Conservation (phyloP, 768 basidiomycete species). For the Pisolithus marmoratus region DNA sequence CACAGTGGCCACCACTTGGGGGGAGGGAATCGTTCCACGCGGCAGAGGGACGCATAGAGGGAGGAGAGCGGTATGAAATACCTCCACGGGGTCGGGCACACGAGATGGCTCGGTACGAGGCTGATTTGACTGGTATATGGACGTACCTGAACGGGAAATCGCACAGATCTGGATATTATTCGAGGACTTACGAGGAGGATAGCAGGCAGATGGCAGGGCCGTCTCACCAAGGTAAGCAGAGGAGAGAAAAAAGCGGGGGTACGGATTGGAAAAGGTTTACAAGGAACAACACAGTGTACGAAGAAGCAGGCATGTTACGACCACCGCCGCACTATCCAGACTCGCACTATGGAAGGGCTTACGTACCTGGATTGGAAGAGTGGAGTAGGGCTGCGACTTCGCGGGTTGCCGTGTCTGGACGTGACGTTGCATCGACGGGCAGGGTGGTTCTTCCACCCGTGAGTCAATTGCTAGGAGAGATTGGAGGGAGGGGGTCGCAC, state of each 20-base stretch:
- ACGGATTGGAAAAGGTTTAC: slow-evolving; percentile 7
- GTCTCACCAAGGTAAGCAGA: slow-evolving; percentile 18
- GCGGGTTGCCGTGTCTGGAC: slow-evolving; percentile 5
- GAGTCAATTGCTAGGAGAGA: slow-evolving; percentile 17
- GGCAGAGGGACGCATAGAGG: slow-evolving; percentile 13
- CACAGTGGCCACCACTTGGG: slow-evolving; percentile 20
- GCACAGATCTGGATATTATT: not conserved
- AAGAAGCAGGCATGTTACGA: slow-evolving; percentile 15
- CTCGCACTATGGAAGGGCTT: slow-evolving; percentile 18
- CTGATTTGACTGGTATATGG: slow-evolving; percentile 3
- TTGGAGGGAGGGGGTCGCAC: slow-evolving; percentile 14
- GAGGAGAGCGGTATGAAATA: slow-evolving; percentile 13
- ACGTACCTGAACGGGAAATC: not conserved
- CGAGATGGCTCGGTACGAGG: slow-evolving; percentile 16
- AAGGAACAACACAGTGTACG: slow-evolving; percentile 15
- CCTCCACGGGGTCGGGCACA: slow-evolving; percentile 17
- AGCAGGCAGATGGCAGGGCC: slow-evolving; percentile 2
- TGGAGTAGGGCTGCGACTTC: slow-evolving; percentile 14
- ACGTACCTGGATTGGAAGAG: slow-evolving; percentile 20
- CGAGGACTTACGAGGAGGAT: slow-evolving; percentile 7
- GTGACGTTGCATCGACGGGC: slow-evolving; percentile 14
- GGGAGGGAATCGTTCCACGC: slow-evolving; percentile 6
- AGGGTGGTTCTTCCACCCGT: slow-evolving; percentile 26
- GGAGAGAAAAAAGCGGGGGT: not conserved
- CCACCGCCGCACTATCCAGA: slow-evolving; percentile 13